Evolutionary conservation across 805 yeast species (phyloP).

Genomic region (Wickerhamomyces bisporus): DNA sequence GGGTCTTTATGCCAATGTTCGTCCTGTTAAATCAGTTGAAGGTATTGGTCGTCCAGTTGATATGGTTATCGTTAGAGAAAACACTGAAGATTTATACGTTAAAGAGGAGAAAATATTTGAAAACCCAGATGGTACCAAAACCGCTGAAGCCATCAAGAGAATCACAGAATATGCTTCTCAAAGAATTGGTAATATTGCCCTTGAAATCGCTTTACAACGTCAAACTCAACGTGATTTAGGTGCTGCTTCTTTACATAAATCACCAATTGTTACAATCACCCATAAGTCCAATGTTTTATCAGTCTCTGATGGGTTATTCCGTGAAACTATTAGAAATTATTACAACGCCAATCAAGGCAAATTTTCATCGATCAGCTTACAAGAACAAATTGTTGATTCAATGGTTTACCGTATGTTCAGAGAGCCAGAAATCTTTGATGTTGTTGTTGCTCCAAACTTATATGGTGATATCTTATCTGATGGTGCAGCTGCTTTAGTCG

Average conservation of each 20-base stretch:
- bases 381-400: constrained; percentile 97
- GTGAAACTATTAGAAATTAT: constrained; percentile 61
- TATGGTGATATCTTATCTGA: constrained; percentile 96
- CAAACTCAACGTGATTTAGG: constrained; percentile 68
- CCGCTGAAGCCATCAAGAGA: constrained; percentile 97
- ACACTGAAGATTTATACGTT: constrained; percentile 95
- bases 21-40: constrained; percentile 93
- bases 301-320: constrained; percentile 90
- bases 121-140: constrained; percentile 75
- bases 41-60: constrained; percentile 88
- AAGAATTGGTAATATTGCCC: constrained; percentile 85
- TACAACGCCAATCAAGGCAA: constrained; percentile 48
- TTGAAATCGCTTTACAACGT: constrained; percentile 90
- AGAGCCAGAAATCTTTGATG: constrained; percentile 96
- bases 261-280: constrained; percentile 80
- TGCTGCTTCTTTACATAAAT: constrained; percentile 42
- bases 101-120: constrained; percentile 82
- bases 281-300: constrained; percentile 96
- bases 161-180: constrained; percentile 83
- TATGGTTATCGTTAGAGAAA: constrained; percentile 97
- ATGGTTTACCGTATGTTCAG: constrained; percentile 99
- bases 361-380: constrained; percentile 59
- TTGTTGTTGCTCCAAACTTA: constrained; percentile 96
- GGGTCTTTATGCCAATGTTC: constrained; percentile 93
- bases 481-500: constrained; percentile 98